These are phyloP conservation scores for Calonectria leucothoes DNA, from an alignment of 2,329 filamentous ascomycete genomes.

Conservation along the genomic window DNA sequence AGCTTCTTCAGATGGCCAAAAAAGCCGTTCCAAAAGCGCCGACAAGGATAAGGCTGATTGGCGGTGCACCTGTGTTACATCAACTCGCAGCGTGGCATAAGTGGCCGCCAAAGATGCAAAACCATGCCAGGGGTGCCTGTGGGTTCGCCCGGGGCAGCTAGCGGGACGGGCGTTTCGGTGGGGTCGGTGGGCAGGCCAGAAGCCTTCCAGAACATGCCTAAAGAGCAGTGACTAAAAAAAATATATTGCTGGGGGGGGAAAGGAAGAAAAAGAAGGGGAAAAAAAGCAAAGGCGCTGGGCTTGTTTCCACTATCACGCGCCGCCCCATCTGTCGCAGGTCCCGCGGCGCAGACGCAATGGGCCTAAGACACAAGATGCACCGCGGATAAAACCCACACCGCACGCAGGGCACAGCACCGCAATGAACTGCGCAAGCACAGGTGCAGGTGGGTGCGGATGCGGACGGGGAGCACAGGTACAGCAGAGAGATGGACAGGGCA, in stretches of 20 bases:
- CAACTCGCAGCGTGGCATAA: slow-evolving; percentile 31
- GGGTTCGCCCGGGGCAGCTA: slow-evolving; percentile 20
- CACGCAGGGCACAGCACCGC: neutral
- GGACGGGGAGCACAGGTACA: neutral
- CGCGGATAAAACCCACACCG: neutral
- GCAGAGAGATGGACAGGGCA: neutral
- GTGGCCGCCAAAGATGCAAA: slow-evolving; percentile 20
- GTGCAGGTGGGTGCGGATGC: neutral
- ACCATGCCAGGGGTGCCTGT: slow-evolving; percentile 1
- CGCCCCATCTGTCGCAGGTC: slow-evolving; percentile 2
- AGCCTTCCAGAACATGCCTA: slow-evolving; percentile 38
- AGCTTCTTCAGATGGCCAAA: slow-evolving; percentile 8
- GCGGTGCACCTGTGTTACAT: slow-evolving; percentile 14
- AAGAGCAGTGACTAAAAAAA: neutral
- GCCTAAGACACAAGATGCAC: neutral
- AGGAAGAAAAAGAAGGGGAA: neutral
- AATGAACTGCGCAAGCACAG: neutral
- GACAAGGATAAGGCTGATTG: slow-evolving; percentile 28
- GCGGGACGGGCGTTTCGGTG: slow-evolving; percentile 8
- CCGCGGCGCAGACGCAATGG: neutral
- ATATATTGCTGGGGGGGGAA: neutral
- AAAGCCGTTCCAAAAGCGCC: slow-evolving; percentile 5
- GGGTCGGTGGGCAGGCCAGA: slow-evolving; percentile 27
- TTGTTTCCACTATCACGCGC: slow-evolving; percentile 5
- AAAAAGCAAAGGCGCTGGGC: slow-evolving; percentile 22